Percentiles rank a stretch among this genome's conserved stretches.
These are phyloP conservation scores for Termitomyces sp. DNA, from an alignment of 1,284 basidiomycete species.

Conservation along the genomic window DNA sequence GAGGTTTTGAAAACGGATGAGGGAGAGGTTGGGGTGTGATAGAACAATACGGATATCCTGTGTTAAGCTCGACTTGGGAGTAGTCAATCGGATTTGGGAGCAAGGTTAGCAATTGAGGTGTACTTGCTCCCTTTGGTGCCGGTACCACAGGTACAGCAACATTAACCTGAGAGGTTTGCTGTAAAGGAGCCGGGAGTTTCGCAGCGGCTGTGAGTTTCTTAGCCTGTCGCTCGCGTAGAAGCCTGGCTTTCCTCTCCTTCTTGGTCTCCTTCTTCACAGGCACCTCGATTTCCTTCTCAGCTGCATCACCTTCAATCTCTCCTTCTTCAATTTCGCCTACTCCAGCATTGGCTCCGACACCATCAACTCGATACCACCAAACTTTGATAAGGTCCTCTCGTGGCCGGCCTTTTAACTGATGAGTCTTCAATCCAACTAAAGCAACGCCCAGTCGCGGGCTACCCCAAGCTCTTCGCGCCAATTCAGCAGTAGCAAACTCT, in stretches of 20 bases:
- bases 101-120: neutral
- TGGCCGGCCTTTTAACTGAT: slow-evolving; percentile 36
- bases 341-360: slow-evolving; percentile 29
- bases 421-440: slow-evolving; percentile 22
- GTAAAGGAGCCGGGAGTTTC: neutral
- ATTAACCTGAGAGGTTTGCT: neutral
- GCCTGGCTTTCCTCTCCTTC: slow-evolving; percentile 34
- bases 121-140: neutral
- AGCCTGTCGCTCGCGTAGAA: slow-evolving; percentile 29
- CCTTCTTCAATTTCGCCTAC: slow-evolving; percentile 40
- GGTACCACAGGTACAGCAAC: neutral
- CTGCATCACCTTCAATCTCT: slow-evolving; percentile 28
- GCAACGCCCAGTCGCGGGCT: slow-evolving; percentile 39
- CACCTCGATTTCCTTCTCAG: slow-evolving; percentile 17
- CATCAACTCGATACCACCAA: slow-evolving; percentile 48
- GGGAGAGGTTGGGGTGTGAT: slow-evolving; percentile 6
- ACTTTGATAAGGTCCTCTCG: slow-evolving; percentile 46
- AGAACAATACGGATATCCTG: slow-evolving; percentile 4
- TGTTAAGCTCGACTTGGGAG: neutral
- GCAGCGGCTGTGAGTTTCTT: slow-evolving; percentile 19
- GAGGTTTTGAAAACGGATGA: slow-evolving; percentile 6
- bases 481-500: slow-evolving; percentile 42
- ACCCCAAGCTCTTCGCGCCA: slow-evolving; percentile 44
- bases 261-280: slow-evolving; percentile 32
- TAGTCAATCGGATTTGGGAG: neutral